Percentiles rank a stretch among this genome's conserved stretches.
Evolutionary conservation across 208 protist genomes (phyloP).

Genomic region (Wallacemonas collosoma): DNA sequence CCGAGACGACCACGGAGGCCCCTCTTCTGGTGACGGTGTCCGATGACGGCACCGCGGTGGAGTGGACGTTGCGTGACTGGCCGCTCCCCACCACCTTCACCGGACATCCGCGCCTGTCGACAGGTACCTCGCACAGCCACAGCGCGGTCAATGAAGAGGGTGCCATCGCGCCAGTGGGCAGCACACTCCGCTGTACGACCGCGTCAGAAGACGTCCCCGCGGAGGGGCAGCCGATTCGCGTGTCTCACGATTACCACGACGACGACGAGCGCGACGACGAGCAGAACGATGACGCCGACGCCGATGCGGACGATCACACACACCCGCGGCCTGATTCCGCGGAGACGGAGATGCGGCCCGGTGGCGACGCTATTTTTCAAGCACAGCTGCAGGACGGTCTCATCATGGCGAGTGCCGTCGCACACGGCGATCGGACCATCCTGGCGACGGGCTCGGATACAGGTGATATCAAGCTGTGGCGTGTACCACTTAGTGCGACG

Average conservation of each 20-base stretch:
- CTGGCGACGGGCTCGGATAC: constrained; percentile 75
- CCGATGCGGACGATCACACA: not conserved
- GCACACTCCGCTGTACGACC: not conserved
- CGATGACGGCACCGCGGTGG: constrained; percentile 79
- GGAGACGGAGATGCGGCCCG: constrained; percentile 10
- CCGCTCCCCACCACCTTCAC: not conserved
- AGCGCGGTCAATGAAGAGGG: not conserved
- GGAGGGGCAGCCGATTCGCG: not conserved
- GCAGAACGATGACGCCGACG: not conserved
- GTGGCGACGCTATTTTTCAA: constrained; percentile 53
- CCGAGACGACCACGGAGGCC: not conserved
- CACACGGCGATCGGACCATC: constrained; percentile 30
- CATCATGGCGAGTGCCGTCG: constrained; percentile 78
- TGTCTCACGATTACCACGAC: not conserved
- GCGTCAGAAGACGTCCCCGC: not conserved
- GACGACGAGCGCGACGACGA: not conserved
- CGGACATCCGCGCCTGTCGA: not conserved
- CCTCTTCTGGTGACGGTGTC: constrained; percentile 67
- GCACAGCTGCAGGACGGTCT: constrained; percentile 79
- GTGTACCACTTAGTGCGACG: constrained; percentile 48
- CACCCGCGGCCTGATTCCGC: not conserved
- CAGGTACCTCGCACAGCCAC: not conserved
- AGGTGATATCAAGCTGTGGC: constrained; percentile 80
- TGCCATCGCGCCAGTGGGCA: not conserved
- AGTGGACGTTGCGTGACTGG: constrained; percentile 48